These are phyloP conservation scores for Botryosphaeria dothidea DNA, from an alignment of 2,329 filamentous ascomycete species.

Conservation along the genomic window DNA sequence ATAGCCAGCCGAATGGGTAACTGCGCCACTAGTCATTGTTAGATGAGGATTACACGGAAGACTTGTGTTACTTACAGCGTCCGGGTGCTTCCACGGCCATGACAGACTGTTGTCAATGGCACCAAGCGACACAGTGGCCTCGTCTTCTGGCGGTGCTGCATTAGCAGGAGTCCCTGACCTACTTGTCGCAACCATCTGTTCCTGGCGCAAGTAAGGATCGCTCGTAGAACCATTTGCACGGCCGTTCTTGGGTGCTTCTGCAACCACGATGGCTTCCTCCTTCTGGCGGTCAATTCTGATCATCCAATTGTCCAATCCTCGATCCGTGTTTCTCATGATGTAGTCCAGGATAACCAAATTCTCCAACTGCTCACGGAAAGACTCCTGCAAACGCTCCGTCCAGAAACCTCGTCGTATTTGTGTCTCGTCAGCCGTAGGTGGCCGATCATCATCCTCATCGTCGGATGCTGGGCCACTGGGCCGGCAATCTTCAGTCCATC, in stretches of 20 bases:
- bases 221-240: slow-evolving; percentile 41
- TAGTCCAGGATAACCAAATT: slow-evolving; percentile 97
- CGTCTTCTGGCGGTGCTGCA: slow-evolving; percentile 40
- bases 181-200: slow-evolving; percentile 77
- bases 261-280: slow-evolving; percentile 80
- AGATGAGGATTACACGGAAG: slow-evolving; percentile 22
- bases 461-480: slow-evolving; percentile 63
- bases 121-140: slow-evolving; percentile 71
- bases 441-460: slow-evolving; percentile 60
- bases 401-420: slow-evolving; percentile 67
- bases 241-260: slow-evolving; percentile 73
- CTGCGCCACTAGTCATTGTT: slow-evolving; percentile 62
- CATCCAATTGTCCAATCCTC: slow-evolving; percentile 99
- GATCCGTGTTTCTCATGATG: slow-evolving; percentile 98
- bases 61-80: slow-evolving; percentile 65
- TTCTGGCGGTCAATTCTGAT: slow-evolving; percentile 89
- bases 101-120: slow-evolving; percentile 98
- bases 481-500: slow-evolving; percentile 81
- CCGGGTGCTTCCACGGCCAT: slow-evolving; percentile 98
- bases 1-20: slow-evolving; percentile 98
- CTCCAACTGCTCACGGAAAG: slow-evolving; percentile 91
- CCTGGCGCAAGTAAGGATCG: slow-evolving; percentile 71
- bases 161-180: slow-evolving; percentile 58
- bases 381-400: slow-evolving; percentile 85
- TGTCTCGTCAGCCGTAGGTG: slow-evolving; percentile 34